Evolutionary conservation across 768 basidiomycete genomes (phyloP).

Genomic region (Lactifluus hygrophoroides): DNA sequence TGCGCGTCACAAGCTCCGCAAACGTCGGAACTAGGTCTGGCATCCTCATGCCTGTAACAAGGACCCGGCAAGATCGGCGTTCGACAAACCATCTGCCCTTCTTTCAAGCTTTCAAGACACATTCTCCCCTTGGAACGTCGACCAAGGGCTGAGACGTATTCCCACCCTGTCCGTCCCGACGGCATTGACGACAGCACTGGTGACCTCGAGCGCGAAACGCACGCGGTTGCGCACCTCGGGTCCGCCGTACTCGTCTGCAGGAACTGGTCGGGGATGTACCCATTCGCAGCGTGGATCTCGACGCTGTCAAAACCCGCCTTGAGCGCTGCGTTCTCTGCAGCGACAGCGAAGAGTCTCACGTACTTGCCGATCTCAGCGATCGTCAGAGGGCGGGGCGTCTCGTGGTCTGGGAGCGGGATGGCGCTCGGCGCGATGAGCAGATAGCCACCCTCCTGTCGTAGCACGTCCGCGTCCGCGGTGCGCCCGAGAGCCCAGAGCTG

Average conservation of each 20-base stretch:
- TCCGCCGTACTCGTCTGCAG: conserved; percentile 39
- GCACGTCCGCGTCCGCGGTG: conserved; percentile 27
- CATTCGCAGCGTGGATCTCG: conserved; percentile 26
- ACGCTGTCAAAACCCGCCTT: conserved; percentile 36
- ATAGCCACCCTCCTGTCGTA: conserved; percentile 31
- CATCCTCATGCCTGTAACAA: conserved; percentile 7
- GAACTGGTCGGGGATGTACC: conserved; percentile 32
- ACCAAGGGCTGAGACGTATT: conserved; percentile 30
- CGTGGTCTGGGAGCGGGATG: conserved; percentile 27
- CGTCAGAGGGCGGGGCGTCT: conserved; percentile 23
- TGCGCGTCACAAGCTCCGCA: conserved; percentile 22
- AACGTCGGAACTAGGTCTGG: conserved; percentile 25
- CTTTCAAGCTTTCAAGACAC: no score
- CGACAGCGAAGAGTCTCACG: conserved; percentile 23
- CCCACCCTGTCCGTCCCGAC: conserved; percentile 31
- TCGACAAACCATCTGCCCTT: no score
- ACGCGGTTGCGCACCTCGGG: conserved; percentile 35
- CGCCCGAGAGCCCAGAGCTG: conserved; percentile 39
- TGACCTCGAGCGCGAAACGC: conserved; percentile 33
- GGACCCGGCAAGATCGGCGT: no score
- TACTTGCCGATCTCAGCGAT: conserved; percentile 22
- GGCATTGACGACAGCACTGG: conserved; percentile 29
- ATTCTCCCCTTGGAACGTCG: not conserved
- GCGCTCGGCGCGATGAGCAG: conserved; percentile 19
- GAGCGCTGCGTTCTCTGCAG: conserved; percentile 32